Evolutionary conservation across 805 yeast genomes (phyloP).

Genomic region (Clavispora fructus): DNA sequence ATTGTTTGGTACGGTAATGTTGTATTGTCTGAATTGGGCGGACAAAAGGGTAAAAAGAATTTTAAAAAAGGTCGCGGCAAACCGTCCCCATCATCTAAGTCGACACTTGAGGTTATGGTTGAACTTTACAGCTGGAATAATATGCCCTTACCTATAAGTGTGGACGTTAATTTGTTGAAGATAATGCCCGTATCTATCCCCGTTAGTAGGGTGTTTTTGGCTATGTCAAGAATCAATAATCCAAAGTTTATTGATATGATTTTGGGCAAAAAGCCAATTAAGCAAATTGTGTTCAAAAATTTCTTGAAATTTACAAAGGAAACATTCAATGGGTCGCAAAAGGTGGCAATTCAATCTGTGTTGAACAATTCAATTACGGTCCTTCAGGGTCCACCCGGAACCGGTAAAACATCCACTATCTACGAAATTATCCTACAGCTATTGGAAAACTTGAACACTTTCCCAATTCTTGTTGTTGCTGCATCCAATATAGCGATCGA

Average conservation of each 20-base stretch:
- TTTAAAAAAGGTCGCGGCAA: neutral
- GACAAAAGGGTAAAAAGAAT: slow-evolving; percentile 2
- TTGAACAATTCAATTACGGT: slow-evolving; percentile 46
- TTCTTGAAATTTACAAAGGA: slow-evolving; percentile 44
- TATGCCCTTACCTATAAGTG: slow-evolving; percentile 42
- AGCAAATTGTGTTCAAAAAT: slow-evolving; percentile 54
- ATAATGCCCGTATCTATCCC: slow-evolving; percentile 62
- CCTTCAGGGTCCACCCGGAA: slow-evolving; percentile 40
- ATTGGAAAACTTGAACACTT: slow-evolving; percentile 48
- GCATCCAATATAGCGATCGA: slow-evolving; percentile 74
- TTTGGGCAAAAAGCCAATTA: slow-evolving; percentile 50
- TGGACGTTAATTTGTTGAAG: slow-evolving; percentile 30
- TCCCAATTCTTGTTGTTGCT: slow-evolving; percentile 67
- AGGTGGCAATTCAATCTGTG: slow-evolving; percentile 47
- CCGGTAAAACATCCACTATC: slow-evolving; percentile 42
- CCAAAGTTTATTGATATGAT: slow-evolving; percentile 48
- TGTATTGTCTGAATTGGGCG: slow-evolving; percentile 34
- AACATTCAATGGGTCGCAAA: slow-evolving; percentile 55
- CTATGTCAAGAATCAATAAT: slow-evolving; percentile 58
- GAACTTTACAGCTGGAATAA: slow-evolving; percentile 58
- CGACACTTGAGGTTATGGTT: slow-evolving; percentile 39
- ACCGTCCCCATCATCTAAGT: neutral
- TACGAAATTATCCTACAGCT: slow-evolving; percentile 47
- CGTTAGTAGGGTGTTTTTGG: slow-evolving; percentile 56
- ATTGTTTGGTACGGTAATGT: slow-evolving; percentile 58